Percentiles rank a stretch among this genome's conserved stretches.
These are phyloP conservation scores for Pseudovirgaria hyperparasitica DNA, from an alignment of 2,329 filamentous ascomycete genomes.

Conservation along the genomic window DNA sequence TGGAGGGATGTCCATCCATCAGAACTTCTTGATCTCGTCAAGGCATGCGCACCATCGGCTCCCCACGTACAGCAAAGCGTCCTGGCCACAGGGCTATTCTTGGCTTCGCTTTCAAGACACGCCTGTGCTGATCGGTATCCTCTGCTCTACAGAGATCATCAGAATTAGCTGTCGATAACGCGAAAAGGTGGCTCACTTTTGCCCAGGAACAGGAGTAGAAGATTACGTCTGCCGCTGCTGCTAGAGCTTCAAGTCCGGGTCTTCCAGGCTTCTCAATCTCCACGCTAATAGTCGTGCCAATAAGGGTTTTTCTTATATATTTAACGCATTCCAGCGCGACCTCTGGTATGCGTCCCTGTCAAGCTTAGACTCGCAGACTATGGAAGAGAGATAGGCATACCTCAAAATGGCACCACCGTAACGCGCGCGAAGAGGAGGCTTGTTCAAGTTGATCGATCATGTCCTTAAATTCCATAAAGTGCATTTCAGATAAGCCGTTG, in stretches of 20 bases:
- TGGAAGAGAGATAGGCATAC: conserved; percentile 20
- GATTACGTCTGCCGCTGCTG: conserved; percentile 53
- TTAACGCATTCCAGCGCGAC: conserved; percentile 47
- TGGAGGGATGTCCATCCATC: conserved; percentile 7
- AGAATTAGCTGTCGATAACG: not conserved
- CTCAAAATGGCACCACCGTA: conserved; percentile 60
- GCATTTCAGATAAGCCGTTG: conserved; percentile 58
- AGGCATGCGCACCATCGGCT: conserved; percentile 36
- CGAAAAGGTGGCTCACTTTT: conserved; percentile 32
- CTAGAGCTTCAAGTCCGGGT: conserved; percentile 45
- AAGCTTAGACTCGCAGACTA: not conserved
- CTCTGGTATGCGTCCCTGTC: conserved; percentile 49
- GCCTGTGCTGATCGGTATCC: conserved; percentile 36
- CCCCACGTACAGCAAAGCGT: conserved; percentile 50
- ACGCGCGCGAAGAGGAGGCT: too few species aligned
- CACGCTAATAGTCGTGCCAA: conserved; percentile 46
- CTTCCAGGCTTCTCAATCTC: conserved; percentile 61
- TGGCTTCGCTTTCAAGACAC: conserved; percentile 30
- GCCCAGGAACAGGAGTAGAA: conserved; percentile 64
- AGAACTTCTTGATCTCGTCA: conserved; percentile 20
- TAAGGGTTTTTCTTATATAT: conserved; percentile 36
- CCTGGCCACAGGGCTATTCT: conserved; percentile 22
- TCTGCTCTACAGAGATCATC: conserved; percentile 10
- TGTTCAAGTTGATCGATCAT: conserved; percentile 32
- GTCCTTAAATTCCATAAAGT: conserved; percentile 42